Evolutionary conservation across 371 early-diverging fungal species (phyloP).

Genomic region (Circinella minor): DNA sequence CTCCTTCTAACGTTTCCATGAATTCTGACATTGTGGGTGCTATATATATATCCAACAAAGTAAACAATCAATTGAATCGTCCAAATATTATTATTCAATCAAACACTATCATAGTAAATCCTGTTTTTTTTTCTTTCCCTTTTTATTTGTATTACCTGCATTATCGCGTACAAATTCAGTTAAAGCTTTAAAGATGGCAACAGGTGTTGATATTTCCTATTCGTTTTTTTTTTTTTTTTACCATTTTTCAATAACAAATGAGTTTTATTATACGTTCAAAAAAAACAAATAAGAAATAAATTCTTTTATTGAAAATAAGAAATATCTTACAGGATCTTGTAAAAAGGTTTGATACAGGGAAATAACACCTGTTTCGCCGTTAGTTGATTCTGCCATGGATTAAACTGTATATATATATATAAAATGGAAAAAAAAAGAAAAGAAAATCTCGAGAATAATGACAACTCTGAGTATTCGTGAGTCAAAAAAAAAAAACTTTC

Average conservation of each 20-base stretch:
- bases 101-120: too few relatives aligned
- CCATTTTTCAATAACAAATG: too few relatives aligned
- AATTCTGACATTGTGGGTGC: slow-evolving; percentile 91
- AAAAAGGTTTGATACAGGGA: slow-evolving; percentile 27
- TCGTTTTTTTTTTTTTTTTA: not conserved
- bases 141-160: slow-evolving; percentile 45
- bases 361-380: slow-evolving; percentile 21
- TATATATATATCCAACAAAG: slow-evolving; percentile 13
- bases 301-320: not conserved
- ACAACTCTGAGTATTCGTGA: too few relatives aligned
- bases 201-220: slow-evolving; percentile 85
- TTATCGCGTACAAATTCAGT: slow-evolving; percentile 76
- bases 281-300: not conserved
- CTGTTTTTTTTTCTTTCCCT: too few relatives aligned
- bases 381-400: not conserved
- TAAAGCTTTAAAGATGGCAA: slow-evolving; percentile 86
- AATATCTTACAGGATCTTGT: slow-evolving; percentile 28
- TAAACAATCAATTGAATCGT: too few relatives aligned
- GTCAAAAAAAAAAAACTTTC: too few relatives aligned
- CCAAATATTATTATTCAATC: too few relatives aligned
- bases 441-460: not conserved
- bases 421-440: not conserved
- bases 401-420: not conserved
- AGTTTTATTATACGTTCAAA: too few relatives aligned
- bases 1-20: slow-evolving; percentile 75